These are phyloP conservation scores for Boletus subluridellus DNA, from an alignment of 1,284 basidiomycete genomes.

Conservation along the genomic window DNA sequence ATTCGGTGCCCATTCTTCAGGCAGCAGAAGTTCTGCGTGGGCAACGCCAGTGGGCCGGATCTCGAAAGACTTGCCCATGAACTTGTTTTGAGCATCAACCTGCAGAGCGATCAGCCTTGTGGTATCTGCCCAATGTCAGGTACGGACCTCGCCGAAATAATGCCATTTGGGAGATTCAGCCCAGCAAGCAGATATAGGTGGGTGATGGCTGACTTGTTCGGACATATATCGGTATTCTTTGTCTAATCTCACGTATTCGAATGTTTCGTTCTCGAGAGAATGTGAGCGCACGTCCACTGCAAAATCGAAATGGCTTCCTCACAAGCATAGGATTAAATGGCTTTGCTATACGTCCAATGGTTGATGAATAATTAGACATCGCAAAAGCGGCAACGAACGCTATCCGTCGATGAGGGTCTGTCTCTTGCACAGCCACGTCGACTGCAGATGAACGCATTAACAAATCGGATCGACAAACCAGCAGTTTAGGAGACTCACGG, in stretches of 20 bases:
- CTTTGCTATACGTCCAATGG: conserved; percentile 93
- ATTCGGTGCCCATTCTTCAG: conserved; percentile 55
- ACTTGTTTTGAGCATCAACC: conserved; percentile 92
- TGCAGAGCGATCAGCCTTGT: conserved; percentile 26
- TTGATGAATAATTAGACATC: conserved; percentile 97
- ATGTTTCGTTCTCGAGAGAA: conserved; percentile 69
- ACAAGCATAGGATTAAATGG: conserved; percentile 93
- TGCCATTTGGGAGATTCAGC: conserved; percentile 87
- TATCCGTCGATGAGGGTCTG: conserved; percentile 78
- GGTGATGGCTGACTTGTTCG: conserved; percentile 96
- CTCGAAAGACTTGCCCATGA: conserved; percentile 95
- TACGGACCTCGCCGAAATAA: conserved; percentile 81
- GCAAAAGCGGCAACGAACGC: conserved; percentile 96
- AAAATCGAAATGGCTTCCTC: conserved; percentile 4
- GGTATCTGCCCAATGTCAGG: not conserved
- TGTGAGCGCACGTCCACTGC: not conserved
- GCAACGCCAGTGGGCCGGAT: conserved; percentile 94
- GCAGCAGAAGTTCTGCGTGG: conserved; percentile 82
- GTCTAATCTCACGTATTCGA: conserved; percentile 88
- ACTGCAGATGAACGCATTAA: conserved; percentile 44
- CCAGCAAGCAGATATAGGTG: conserved; percentile 97
- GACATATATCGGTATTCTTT: conserved; percentile 90
- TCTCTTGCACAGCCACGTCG: conserved; percentile 77
- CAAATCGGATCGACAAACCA: not conserved
- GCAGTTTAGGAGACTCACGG: conserved; percentile 46